Evolutionary conservation across 441 rosid genomes (phyloP), one percentile per base, ranked within the genome.

Genomic region (Croton laevigatus): DNA sequence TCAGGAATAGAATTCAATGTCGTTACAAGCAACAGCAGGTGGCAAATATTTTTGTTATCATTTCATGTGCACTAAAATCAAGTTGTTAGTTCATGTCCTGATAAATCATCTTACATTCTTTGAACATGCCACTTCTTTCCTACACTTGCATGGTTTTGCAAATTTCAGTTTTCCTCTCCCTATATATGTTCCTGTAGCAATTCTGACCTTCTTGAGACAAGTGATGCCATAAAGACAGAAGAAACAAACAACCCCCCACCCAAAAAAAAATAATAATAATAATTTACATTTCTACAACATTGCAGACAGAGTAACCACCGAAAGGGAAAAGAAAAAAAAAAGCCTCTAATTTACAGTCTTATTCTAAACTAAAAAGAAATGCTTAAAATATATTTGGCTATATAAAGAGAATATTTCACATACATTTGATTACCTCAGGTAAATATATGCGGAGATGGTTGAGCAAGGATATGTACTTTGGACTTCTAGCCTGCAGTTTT

Each of bases 381-480:
- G 42, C 19, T 46, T 40, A 40, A 40, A 7, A 40, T 40, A 52
- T 42, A 65, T 61, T 40, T 11, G 67, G 76, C 84, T 85, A 93
- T 98, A 97, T 96, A 98, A 0, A 97, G 98, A 73, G 93, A 74
- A 49, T 49, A 49, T 17, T 49, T 32, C 44, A 66, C 22, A 54
- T n/a, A 55, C 42, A 65, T 64, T 40, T 11, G 67, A 77, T 84
- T 85, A 93, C 99, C 97, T 96, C 99, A 0, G 98, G 99, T 75
- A 96, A 74, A 81, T 93, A 96, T 77, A 96, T 96, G 70, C 99
- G 91, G 32, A 96, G 88, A 83, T 93, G 99, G 82, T 96, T 96
- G 80, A 96, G 97, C 78, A 96, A 84, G 58, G 99, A 96, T 80
- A 96, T 96, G 83, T 96, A 96, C 81, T 93, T 96, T 0, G 99